These are phyloP conservation scores for Phytophthora sojae DNA, from an alignment of 352 stramenopile species.

Conservation along the genomic window DNA sequence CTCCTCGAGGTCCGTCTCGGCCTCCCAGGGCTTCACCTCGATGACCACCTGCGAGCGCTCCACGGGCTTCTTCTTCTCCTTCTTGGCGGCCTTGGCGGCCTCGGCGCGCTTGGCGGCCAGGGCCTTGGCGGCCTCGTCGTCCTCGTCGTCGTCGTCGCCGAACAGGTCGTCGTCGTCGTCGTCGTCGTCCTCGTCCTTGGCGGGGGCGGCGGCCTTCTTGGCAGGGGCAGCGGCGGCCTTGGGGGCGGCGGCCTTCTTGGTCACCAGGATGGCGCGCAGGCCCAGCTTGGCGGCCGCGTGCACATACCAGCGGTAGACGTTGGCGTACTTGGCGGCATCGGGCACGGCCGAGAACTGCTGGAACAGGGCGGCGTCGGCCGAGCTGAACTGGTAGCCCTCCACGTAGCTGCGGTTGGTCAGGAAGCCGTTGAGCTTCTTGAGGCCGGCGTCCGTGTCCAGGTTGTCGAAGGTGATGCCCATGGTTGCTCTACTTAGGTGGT, in stretches of 20 bases:
- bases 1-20: conserved; percentile 77
- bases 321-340: conserved; percentile 60
- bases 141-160: conserved; percentile 74
- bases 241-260: conserved; percentile 31
- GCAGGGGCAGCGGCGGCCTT: conserved; percentile 19
- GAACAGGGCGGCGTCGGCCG: conserved; percentile 71
- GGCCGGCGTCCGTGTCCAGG: conserved; percentile 61
- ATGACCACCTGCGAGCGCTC: conserved; percentile 73
- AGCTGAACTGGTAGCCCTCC: conserved; percentile 76
- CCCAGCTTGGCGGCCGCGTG: conserved; percentile 69
- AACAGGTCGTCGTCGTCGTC: conserved; percentile 72
- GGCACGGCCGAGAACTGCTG: conserved; percentile 48
- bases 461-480: conserved; percentile 75
- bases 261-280: conserved; percentile 50
- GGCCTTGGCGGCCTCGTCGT: conserved; percentile 56
- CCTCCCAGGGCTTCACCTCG: conserved; percentile 83
- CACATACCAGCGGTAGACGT: conserved; percentile 80
- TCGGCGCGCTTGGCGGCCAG: conserved; percentile 62
- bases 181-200: conserved; percentile 39
- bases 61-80: conserved; percentile 73
- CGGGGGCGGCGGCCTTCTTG: conserved; percentile 25
- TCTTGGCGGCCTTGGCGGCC: conserved; percentile 62
- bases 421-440: conserved; percentile 88
- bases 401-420: conserved; percentile 83
- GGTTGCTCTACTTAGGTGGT: conserved; percentile 21